Evolutionary conservation across 1,284 basidiomycete species (phyloP), one percentile per base, ranked within the genome.

Genomic region (Irpex rosettiformis): DNA sequence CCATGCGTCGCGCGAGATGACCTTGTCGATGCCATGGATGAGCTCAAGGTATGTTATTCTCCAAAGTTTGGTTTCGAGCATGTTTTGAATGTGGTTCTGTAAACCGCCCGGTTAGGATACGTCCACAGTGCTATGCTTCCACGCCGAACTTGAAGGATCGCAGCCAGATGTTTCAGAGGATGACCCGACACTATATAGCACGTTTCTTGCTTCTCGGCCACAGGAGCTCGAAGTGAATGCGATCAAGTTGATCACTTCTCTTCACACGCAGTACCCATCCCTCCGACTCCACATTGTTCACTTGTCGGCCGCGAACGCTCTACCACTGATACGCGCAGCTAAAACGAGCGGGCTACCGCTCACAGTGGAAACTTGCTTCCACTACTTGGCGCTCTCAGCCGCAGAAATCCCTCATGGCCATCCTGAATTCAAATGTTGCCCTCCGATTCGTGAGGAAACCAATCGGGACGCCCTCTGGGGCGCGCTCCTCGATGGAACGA

Each of bases 291-390:
- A 98, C 75, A 93, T 98, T 62, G 95, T 97, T 30, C 95, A 97
- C 73, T 85, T 98, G 51, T 94, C 92, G 43, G 89, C 94, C 2
- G 80, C 93, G 1, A 79, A 81, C 24, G 93, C 93, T 1, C 81
- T 98, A 13, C 91, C 89, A 1, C 66, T 84, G 40, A 85, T 97
- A 60, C 81, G 83, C 48, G 77, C 81, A 47, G 93, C 93, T 2
- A 86, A 81, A 64, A 70, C 76, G 7, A 74, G 80, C 3, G 85
- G 86, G 0, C 71, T 86, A 27, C 86, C 86, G 42, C 75, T 96
- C 55, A 93, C 93, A 0, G 91, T 94, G 58, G 95, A 97, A 76
- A 97, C 95, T 0, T 96, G 94, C 74, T 96, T 95, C 75, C 94
- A 97, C 74, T 97, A 97, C 75, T 83, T 96, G 37, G 85, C 85